Evolutionary conservation across 306 rosid species (phyloP).

Genomic region (Cicer pinnatifidum): DNA sequence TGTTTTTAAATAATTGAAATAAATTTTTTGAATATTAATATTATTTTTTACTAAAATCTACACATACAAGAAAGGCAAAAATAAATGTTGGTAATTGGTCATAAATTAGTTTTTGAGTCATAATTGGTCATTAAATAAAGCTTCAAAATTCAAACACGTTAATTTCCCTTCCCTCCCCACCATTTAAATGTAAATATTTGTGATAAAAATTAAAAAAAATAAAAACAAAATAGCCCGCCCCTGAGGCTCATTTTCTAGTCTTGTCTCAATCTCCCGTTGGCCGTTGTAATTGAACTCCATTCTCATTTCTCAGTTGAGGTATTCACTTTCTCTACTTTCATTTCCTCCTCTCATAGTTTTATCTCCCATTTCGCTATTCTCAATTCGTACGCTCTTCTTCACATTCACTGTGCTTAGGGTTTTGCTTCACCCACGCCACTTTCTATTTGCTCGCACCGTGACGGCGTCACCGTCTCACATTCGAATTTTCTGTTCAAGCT

Average conservation of each 20-base stretch:
- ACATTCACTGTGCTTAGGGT: conserved; percentile 41
- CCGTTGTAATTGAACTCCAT: conserved; percentile 6
- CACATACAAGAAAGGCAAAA: too few relatives aligned
- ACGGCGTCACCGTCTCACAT: neutral
- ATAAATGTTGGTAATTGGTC: too few relatives aligned
- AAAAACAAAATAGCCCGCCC: neutral
- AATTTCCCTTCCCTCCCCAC: neutral
- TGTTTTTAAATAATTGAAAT: too few relatives aligned
- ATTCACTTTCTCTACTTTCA: neutral
- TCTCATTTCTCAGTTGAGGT: neutral
- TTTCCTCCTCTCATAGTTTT: neutral
- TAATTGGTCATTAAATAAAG: too few relatives aligned
- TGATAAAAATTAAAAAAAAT: neutral
- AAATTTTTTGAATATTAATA: too few relatives aligned
- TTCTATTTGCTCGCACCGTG: neutral
- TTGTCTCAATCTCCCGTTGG: neutral
- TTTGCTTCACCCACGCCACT: conserved; percentile 28
- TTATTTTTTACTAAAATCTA: too few relatives aligned
- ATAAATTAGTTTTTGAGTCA: too few relatives aligned
- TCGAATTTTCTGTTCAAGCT: conserved; percentile 12
- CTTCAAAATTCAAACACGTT: neutral
- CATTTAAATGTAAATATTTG: conserved; percentile 21
- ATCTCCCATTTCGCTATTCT: neutral
- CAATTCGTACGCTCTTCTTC: neutral
- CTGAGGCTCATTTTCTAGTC: neutral